Base-by-base conservation (phyloP, 495 filamentous ascomycete species). In the Aspergillus carlsbadensis region DNA sequence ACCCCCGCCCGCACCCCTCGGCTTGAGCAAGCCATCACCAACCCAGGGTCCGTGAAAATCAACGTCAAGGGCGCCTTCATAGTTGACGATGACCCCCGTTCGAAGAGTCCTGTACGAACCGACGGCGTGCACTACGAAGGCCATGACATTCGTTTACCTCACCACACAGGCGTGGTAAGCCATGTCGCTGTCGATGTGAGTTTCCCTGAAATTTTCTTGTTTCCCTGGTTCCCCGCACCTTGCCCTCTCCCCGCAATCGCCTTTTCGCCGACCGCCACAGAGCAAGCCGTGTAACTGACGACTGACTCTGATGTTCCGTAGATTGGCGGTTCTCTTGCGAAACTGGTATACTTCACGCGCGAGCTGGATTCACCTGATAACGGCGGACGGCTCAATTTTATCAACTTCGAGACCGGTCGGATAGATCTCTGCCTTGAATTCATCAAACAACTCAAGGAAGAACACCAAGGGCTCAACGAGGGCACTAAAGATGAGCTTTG, bases 51-150 rank as follows among this genome's bases (percentile, higher is more conserved):
- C 4, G 90, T 95, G 47, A 84, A 88, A 66, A 98, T 98, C 71
- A 97, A 98, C 65, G 93, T 98, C 43, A 84, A 88, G 63, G 94
- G 93, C 65, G 94, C 94, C 13, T 96, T 96, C 67, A 98, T 98
- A 54, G 92, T 94, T 58, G 91, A 96, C 65, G 85, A 91, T 56
- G 87, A 90, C 46, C 81, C 81, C 21, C 80, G 76, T 45, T 74
- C 77, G 21, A 68, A 71, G 49, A 77, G 72, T 35, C 73, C 77
- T 0, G 70, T 72, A 14, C 73, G 73, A 18, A 77, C 77, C 26
- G 81, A 86, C 52, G 85, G 84, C 17, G 82, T 81, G 26, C 81
- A 87, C 55, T 86, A 93, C 65, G 89, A 92, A 64, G 90, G 88
- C 22, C 88, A 87, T 61, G 93, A 96, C 66, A 98, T 98, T 63